Percentiles rank a stretch among this genome's conserved stretches.
Evolutionary conservation across 228 moss, liverwort and hornwort species (phyloP).

Genomic region (Sphagnum fallax): DNA sequence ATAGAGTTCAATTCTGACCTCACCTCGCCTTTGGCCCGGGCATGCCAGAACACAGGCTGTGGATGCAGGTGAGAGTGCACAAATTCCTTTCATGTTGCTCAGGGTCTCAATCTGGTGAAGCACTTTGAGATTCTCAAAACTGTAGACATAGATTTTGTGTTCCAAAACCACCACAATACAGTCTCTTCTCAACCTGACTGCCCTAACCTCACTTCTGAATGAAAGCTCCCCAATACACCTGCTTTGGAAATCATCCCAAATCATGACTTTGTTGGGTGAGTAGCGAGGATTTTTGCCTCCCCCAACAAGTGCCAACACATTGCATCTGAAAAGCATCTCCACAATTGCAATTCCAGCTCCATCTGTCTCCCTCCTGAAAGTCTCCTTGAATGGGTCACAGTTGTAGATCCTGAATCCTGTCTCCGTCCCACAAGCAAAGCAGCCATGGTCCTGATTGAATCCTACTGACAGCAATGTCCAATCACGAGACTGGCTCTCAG

Average conservation of each 20-base stretch:
- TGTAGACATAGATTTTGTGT: slow-evolving; percentile 93
- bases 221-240: slow-evolving; percentile 96
- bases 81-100: slow-evolving; percentile 79
- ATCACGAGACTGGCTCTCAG: slow-evolving; percentile 13
- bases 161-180: slow-evolving; percentile 92
- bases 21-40: slow-evolving; percentile 82
- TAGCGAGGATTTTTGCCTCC: slow-evolving; percentile 87
- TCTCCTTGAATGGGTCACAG: slow-evolving; percentile 96
- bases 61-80: slow-evolving; percentile 75
- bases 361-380: slow-evolving; percentile 83
- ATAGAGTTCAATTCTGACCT: slow-evolving; percentile 86
- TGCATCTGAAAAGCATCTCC: slow-evolving; percentile 97
- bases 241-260: slow-evolving; percentile 98
- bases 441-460: slow-evolving; percentile 97
- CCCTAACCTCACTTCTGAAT: slow-evolving; percentile 86
- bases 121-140: slow-evolving; percentile 93
- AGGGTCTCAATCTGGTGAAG: slow-evolving; percentile 96
- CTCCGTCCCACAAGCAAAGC: slow-evolving; percentile 94
- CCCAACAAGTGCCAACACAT: slow-evolving; percentile 93
- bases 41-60: slow-evolving; percentile 83
- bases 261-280: slow-evolving; percentile 98
- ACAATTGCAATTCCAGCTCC: slow-evolving; percentile 88
- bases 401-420: slow-evolving; percentile 95
- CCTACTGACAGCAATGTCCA: slow-evolving; percentile 68
- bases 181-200: slow-evolving; percentile 83